Percentiles rank a stretch among this genome's conserved stretches.
phyloP scores from a whole-genome alignment of 257 asterid species.

The Jasminum sambac region DNA sequence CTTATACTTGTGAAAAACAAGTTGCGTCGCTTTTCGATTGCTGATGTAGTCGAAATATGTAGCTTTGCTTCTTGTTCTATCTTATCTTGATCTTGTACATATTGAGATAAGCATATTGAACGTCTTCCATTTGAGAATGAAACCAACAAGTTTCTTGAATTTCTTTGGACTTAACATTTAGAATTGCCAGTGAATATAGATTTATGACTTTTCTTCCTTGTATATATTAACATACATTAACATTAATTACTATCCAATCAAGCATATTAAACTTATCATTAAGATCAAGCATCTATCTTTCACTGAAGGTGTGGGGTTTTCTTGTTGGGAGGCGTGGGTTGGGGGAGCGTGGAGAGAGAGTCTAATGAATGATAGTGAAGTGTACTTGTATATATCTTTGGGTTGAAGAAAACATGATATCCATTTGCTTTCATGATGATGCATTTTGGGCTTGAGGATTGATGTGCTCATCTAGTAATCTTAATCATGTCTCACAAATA shows the following conservation, averaged over 20 bases:
- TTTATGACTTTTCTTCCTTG: too few species aligned
- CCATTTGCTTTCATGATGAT: conserved; percentile 29
- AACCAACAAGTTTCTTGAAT: neutral
- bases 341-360: neutral
- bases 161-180: neutral
- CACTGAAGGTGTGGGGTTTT: too few species aligned
- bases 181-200: neutral
- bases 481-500: conserved; percentile 32
- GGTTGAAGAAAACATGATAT: conserved; percentile 57
- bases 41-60: conserved; percentile 19
- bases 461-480: conserved; percentile 25
- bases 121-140: neutral
- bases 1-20: neutral
- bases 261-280: neutral
- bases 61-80: neutral
- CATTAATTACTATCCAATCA: too few species aligned
- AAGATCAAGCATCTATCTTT: too few species aligned
- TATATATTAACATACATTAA: too few species aligned
- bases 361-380: conserved; percentile 33
- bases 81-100: neutral
- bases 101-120: neutral
- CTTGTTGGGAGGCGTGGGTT: too few species aligned
- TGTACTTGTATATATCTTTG: conserved; percentile 48
- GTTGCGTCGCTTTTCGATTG: neutral
- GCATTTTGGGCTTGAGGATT: conserved; percentile 29